Evolutionary conservation across 495 filamentous ascomycete genomes (phyloP).

Genomic region (Xylaria sp.): DNA sequence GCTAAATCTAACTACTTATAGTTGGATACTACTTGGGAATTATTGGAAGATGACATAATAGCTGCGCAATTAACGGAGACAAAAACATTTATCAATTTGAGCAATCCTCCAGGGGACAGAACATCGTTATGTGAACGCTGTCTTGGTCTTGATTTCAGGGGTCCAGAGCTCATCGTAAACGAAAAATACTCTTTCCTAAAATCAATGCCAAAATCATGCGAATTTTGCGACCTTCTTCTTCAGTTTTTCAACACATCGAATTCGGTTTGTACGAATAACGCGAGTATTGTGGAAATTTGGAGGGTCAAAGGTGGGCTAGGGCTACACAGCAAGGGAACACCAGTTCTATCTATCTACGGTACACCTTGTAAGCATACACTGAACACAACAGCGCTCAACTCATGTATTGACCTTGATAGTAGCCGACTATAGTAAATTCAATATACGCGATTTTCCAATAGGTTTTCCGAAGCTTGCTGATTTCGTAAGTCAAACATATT

Average conservation of each 20-base stretch:
- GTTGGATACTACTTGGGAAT: not conserved
- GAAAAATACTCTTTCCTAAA: not conserved
- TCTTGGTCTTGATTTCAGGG: not conserved
- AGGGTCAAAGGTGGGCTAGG: not conserved
- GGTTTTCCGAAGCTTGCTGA: slow-evolving; percentile 32
- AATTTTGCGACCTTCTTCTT: not conserved
- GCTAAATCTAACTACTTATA: not conserved
- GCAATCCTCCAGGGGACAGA: not conserved
- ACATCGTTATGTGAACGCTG: not conserved
- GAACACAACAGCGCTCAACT: not conserved
- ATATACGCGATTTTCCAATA: slow-evolving; percentile 14
- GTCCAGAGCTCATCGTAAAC: not conserved
- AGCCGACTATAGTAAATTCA: too few species aligned
- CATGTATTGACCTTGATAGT: not conserved
- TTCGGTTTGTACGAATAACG: not conserved
- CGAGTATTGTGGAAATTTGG: not conserved
- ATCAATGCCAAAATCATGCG: not conserved
- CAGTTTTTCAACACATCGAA: too few species aligned
- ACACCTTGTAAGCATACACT: not conserved
- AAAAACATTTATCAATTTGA: not conserved
- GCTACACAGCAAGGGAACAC: not conserved
- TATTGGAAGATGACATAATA: not conserved
- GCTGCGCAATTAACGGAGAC: not conserved
- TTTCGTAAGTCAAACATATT: slow-evolving; percentile 28
- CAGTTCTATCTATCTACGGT: not conserved